Percentiles rank a stretch among this genome's conserved stretches.
Conservation (phyloP, 768 basidiomycete species). For the Ramaria sp. region DNA sequence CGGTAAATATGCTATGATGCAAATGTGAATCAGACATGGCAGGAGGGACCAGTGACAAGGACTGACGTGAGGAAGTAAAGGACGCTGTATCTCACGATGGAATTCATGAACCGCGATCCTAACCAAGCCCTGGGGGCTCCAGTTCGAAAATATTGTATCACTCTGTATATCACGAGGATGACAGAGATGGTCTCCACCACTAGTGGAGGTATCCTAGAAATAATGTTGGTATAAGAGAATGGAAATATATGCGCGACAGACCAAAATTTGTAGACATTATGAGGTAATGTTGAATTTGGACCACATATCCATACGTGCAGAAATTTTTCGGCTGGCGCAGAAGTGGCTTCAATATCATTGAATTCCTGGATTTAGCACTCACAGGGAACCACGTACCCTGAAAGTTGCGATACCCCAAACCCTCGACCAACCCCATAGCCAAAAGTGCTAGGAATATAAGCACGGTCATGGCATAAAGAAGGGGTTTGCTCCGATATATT, state of each 20-base stretch:
- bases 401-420: background rate
- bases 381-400: background rate
- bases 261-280: constrained; percentile 7
- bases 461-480: background rate
- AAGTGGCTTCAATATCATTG: background rate
- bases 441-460: background rate
- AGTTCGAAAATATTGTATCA: constrained; percentile 4
- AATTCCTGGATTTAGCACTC: too few species aligned
- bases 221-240: background rate
- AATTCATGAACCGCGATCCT: constrained; percentile 2
- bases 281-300: background rate
- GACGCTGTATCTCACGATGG: constrained; percentile 1
- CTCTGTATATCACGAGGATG: background rate
- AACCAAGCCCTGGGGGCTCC: background rate
- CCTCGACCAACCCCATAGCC: constrained; percentile 4
- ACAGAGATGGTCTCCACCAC: constrained; percentile 1
- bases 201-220: constrained; percentile 4
- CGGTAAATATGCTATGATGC: background rate
- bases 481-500: background rate
- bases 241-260: background rate
- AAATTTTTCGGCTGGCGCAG: background rate
- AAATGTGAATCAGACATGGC: background rate
- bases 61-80: constrained; percentile 6
- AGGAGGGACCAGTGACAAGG: background rate
- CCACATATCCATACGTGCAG: constrained; percentile 8